These are phyloP conservation scores for Colletotrichum sp. DNA, from an alignment of 2,329 filamentous ascomycete species.

Conservation along the genomic window DNA sequence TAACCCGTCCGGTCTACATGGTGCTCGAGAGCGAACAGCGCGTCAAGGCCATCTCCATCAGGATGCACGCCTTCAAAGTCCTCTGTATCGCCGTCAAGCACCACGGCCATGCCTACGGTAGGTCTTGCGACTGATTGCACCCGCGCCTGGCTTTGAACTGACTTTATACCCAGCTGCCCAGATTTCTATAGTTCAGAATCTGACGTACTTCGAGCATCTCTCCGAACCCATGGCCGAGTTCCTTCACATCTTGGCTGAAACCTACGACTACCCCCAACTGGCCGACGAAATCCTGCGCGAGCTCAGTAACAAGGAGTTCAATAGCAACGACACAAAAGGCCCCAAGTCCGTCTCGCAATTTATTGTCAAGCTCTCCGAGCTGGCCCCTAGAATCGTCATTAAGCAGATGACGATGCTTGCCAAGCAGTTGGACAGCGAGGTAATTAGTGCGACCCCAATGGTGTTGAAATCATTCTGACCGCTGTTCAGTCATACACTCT, in stretches of 20 bases:
- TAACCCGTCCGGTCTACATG: constrained; percentile 92
- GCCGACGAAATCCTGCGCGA: constrained; percentile 93
- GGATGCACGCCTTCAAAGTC: constrained; percentile 98
- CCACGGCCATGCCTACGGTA: constrained; percentile 95
- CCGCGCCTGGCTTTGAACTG: constrained; percentile 24
- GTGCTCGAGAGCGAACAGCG: constrained; percentile 93
- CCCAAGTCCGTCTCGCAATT: constrained; percentile 97
- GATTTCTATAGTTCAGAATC: constrained; percentile 95
- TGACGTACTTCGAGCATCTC: constrained; percentile 98
- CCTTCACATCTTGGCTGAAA: constrained; percentile 91
- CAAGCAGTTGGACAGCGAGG: constrained; percentile 94
- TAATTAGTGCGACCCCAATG: constrained; percentile 35
- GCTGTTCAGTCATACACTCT: constrained; percentile 79
- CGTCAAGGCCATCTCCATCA: constrained; percentile 85
- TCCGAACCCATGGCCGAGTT: constrained; percentile 99
- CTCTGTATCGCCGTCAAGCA: constrained; percentile 97
- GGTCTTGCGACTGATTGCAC: constrained; percentile 22
- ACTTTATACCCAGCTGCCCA: constrained; percentile 73
- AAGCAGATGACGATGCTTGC: constrained; percentile 97
- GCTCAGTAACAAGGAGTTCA: constrained; percentile 97
- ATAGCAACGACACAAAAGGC: constrained; percentile 91
- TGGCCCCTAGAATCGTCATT: constrained; percentile 89
- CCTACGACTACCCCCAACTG: constrained; percentile 96
- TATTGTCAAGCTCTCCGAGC: constrained; percentile 89
- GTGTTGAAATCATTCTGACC: not conserved